Evolutionary conservation across 768 basidiomycete species (phyloP), one percentile per base, ranked within the genome.

Genomic region (Strobilomyces dryophilus): DNA sequence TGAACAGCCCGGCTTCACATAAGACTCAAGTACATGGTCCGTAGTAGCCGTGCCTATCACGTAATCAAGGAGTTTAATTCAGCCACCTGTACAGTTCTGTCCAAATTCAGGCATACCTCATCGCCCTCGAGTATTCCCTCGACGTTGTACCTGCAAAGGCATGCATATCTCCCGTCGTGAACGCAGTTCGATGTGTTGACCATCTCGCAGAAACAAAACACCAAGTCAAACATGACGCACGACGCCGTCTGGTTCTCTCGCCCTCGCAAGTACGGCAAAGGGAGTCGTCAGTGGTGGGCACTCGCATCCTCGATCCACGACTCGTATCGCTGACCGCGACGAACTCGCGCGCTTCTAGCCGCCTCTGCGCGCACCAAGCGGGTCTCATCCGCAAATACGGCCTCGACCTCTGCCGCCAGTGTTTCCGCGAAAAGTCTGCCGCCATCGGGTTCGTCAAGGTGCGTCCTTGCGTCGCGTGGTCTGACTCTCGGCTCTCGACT

Each of bases 351-450:
- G 14, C 18, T 11, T 31, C 17, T 62, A 94, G 94, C 81, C 93
- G 94, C 69, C 89, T 92, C 66, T 97, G 94, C 66, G 90, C 93
- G 35, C 94, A 97, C 74, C 92, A 95, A 74, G 94, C 92, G 65
- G 94, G 94, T 87, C 84, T 97, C 73, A 93, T 97, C 73, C 89
- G 94, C 76, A 92, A 95, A 76, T 94, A 95, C 75, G 93, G 94
- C 53, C 84, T 95, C 62, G 92, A 95, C 77, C 87, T 97, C 64
- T 97, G 94, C 77, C 90, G 94, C 74, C 94, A 97, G 75, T 97
- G 94, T 77, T 97, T 95, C 89, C 89, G 94, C 64, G 94, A 97
- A 79, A 94, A 93, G 78, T 81, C 92, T 48, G 81, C 85, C 62
- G 87, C 89, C 55, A 97, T 97, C 65, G 94, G 94, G 55, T 97